Percentiles rank a stretch among this genome's conserved stretches.
phyloP scores from a whole-genome alignment of 2,329 filamentous ascomycete species.

The Eutypella sp. region DNA sequence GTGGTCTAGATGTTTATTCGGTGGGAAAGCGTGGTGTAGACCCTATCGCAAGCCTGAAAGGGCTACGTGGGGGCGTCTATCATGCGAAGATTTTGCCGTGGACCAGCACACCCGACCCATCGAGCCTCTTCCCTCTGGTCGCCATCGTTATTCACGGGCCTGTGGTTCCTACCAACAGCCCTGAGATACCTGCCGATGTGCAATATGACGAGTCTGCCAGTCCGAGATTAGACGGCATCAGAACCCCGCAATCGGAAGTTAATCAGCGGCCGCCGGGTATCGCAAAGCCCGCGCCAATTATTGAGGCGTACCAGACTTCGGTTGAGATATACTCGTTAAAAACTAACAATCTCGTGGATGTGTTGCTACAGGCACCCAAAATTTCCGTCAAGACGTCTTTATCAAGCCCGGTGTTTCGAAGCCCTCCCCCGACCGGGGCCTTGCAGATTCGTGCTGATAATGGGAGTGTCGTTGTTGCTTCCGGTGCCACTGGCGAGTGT shows the following conservation, averaged over 20 bases:
- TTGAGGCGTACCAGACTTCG: constrained; percentile 73
- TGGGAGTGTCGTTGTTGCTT: constrained; percentile 68
- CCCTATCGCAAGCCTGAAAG: constrained; percentile 64
- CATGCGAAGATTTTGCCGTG: constrained; percentile 79
- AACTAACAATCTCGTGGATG: constrained; percentile 65
- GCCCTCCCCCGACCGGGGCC: constrained; percentile 66
- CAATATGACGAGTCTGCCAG: constrained; percentile 34
- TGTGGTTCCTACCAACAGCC: constrained; percentile 41
- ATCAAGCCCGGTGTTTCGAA: constrained; percentile 59
- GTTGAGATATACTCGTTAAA: constrained; percentile 85
- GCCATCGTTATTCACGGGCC: constrained; percentile 79
- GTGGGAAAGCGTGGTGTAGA: constrained; percentile 69
- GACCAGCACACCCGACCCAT: constrained; percentile 49
- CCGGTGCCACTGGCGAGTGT: constrained; percentile 79
- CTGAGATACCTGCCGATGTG: constrained; percentile 30
- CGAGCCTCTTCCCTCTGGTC: constrained; percentile 64
- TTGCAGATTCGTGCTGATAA: constrained; percentile 69
- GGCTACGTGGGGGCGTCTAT: constrained; percentile 73
- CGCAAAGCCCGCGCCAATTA: constrained; percentile 30
- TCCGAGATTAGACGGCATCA: constrained; percentile 36
- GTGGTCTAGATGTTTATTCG: constrained; percentile 69
- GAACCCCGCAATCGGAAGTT: constrained; percentile 36
- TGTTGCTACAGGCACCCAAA: constrained; percentile 66
- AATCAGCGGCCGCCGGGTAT: constrained; percentile 32
- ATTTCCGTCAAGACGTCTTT: constrained; percentile 54